Evolutionary conservation across 2,329 filamentous ascomycete genomes (phyloP), one percentile per base, ranked within the genome.

Genomic region (Mycosphaerella sp.): DNA sequence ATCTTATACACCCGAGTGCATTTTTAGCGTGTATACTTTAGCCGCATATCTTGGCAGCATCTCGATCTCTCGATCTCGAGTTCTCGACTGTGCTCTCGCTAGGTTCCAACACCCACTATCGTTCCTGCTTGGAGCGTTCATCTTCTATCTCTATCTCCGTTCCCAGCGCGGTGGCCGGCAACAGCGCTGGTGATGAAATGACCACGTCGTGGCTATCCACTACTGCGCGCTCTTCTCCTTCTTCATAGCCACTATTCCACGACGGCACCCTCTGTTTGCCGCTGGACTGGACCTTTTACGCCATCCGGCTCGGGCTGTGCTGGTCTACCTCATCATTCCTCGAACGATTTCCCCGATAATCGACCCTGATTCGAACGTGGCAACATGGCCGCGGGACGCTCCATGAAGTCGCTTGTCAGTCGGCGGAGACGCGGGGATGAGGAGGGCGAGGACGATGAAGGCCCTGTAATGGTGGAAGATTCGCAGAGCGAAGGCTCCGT

Each of bases 351-450:
- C 6, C 12, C 14, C 42, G 42, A 44, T 23, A 23, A 2, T 26
- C n/a, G 29, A 44, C n/a, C 11, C 42, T 12, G 21, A 7, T 21
- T 23, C 42, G 26, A 23, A 21, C 17, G 4, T n/a, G 38, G 44
- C 40, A 71, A 59, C 49, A 81, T 80, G 78, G 75, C 74, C 67
- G 70, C 74, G 52, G 69, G 78, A 66, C 79, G 81, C 32, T 62
- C 65, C 67, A 80, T 82, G 70, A 84, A 80, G 73, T 84, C 83
- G 72, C 71, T 82, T 64, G 80, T 86, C 70, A 82, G 82, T 68
- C 81, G 81, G 63, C 81, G 84, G 66, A 82, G 85, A 69, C 81
- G 84, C 63, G 78, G 83, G 61, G 83, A 84, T 70, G 84, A 87
- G 65, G 84, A 87, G 68, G 84, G 79, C 62, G 85, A 87, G 64